Percentiles rank a stretch among this genome's conserved stretches.
phyloP scores from a whole-genome alignment of 106 monocot species.

The Triglochin maritima region DNA sequence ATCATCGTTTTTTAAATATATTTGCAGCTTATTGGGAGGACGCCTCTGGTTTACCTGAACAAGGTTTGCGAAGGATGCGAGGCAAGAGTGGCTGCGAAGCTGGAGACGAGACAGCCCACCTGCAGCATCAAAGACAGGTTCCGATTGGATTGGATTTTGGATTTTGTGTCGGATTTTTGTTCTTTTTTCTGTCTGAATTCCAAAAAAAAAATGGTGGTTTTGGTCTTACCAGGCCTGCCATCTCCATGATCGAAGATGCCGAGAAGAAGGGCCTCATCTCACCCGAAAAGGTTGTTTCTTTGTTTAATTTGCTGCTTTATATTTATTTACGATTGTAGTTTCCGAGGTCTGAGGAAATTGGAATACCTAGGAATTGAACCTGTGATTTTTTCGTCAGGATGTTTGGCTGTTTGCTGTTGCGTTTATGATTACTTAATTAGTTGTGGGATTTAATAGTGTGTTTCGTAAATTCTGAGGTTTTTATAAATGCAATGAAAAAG shows the following conservation, averaged over 20 bases:
- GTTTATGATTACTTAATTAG: too few species aligned
- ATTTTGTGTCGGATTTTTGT: background rate
- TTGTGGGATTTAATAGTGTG: too few species aligned
- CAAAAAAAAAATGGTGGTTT: background rate
- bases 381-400: too few species aligned
- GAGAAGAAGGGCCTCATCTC: slow-evolving; percentile 83
- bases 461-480: too few species aligned
- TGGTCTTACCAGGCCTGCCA: slow-evolving; percentile 42
- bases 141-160: background rate
- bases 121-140: slow-evolving; percentile 86
- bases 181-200: background rate
- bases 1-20: background rate
- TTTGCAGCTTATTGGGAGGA: slow-evolving; percentile 73
- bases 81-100: slow-evolving; percentile 58
- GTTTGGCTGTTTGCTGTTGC: too few species aligned
- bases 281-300: slow-evolving; percentile 85
- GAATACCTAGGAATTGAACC: too few species aligned
- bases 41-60: slow-evolving; percentile 78
- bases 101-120: slow-evolving; percentile 77
- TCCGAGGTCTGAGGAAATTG: too few species aligned
- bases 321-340: too few species aligned
- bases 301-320: too few species aligned
- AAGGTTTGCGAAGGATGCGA: slow-evolving; percentile 71
- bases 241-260: slow-evolving; percentile 79
- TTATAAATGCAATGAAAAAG: too few species aligned